phyloP scores from a whole-genome alignment of 2,329 filamentous ascomycete genomes.

The Trichoderma hamatum region DNA sequence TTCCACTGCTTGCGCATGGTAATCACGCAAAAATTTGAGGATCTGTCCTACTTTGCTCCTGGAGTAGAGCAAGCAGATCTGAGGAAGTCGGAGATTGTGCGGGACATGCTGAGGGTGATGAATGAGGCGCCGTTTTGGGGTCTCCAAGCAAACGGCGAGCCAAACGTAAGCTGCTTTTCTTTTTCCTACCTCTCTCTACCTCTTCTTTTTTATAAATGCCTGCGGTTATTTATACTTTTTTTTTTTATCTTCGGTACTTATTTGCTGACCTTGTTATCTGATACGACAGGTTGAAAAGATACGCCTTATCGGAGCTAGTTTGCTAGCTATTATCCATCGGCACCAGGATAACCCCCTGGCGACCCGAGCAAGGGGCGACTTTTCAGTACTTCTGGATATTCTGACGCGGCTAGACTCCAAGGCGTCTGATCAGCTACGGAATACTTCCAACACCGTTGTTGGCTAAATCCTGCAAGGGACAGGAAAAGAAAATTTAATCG shows the following conservation, averaged over 20 bases:
- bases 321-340: constrained; percentile 45
- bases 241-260: neutral
- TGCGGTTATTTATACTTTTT: constrained; percentile 10
- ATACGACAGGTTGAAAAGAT: constrained; percentile 45
- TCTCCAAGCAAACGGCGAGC: constrained; percentile 45
- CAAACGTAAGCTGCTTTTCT: constrained; percentile 38
- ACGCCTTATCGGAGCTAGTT: constrained; percentile 43
- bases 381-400: constrained; percentile 45
- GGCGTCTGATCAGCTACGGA: constrained; percentile 46
- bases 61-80: constrained; percentile 40
- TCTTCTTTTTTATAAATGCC: neutral
- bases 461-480: constrained; percentile 16
- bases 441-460: constrained; percentile 27
- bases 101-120: constrained; percentile 47
- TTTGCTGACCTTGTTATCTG: neutral
- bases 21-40: constrained; percentile 43
- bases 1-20: constrained; percentile 48
- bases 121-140: constrained; percentile 48
- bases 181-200: neutral
- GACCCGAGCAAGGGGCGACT: constrained; percentile 43
- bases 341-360: constrained; percentile 44
- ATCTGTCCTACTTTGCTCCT: constrained; percentile 37
- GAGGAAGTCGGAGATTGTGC: constrained; percentile 48
- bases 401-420: constrained; percentile 48
- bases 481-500: neutral